Conservation (phyloP, 805 yeast genomes). For the Kodamaea nitidulidarum region DNA sequence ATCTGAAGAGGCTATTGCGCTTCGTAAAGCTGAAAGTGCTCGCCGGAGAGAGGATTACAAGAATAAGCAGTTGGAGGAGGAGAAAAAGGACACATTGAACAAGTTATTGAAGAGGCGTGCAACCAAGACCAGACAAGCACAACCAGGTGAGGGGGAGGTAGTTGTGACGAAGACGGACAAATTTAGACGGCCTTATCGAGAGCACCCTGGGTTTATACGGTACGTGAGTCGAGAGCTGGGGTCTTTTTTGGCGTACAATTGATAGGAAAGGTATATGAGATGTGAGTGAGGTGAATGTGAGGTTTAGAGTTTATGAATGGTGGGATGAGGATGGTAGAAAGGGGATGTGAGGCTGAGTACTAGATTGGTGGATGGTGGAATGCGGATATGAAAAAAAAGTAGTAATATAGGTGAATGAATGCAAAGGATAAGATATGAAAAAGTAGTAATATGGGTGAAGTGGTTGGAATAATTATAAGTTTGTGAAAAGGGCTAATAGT, state of each 20-base stretch:
- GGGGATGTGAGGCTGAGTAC: too few species aligned
- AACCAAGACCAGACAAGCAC: constrained; percentile 52
- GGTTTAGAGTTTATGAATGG: too few species aligned
- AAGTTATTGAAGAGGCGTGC: constrained; percentile 83
- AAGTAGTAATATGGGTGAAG: too few species aligned
- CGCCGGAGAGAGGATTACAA: constrained; percentile 82
- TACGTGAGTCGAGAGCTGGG: constrained; percentile 29
- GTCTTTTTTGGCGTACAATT: constrained; percentile 5
- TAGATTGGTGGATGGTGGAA: too few species aligned
- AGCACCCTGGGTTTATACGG: constrained; percentile 44
- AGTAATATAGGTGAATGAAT: too few species aligned
- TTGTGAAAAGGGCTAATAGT: too few species aligned
- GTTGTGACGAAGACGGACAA: constrained; percentile 19
- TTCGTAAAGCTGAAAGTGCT: constrained; percentile 82
- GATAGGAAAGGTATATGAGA: too few species aligned
- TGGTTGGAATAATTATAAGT: too few species aligned
- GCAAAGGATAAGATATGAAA: too few species aligned
- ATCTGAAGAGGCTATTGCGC: constrained; percentile 79
- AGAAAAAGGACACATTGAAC: constrained; percentile 87
- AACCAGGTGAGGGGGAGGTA: constrained; percentile 25
- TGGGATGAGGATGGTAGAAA: too few species aligned
- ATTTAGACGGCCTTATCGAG: constrained; percentile 40
- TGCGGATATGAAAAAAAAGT: too few species aligned
- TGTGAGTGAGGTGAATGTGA: too few species aligned
- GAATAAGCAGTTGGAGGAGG: constrained; percentile 82